Evolutionary conservation across 305 asterid species (phyloP).

Genomic region (Fraxinus greggii): DNA sequence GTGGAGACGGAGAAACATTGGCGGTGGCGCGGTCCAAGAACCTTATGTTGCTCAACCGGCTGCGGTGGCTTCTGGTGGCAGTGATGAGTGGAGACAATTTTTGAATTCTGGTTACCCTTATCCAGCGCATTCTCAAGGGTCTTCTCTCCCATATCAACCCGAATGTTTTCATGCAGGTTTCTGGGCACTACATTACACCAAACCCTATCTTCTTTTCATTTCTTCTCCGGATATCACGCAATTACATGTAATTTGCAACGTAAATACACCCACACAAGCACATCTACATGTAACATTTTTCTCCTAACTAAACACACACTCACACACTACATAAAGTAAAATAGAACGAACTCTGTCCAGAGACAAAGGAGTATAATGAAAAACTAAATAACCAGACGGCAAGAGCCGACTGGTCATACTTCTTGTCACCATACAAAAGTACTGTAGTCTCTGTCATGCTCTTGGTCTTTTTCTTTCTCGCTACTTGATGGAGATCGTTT

Average conservation of each 20-base stretch:
- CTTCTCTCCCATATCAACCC: constrained; percentile 26
- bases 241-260: not conserved
- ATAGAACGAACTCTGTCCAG: not conserved
- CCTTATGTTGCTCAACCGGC: not conserved
- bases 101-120: constrained; percentile 26
- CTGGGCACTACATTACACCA: not conserved
- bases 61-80: constrained; percentile 3
- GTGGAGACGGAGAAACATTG: constrained; percentile 39
- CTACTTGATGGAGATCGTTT: not conserved
- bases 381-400: not conserved
- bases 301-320: not conserved
- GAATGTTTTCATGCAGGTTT: constrained; percentile 34
- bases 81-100: constrained; percentile 19
- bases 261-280: not conserved
- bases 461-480: not conserved
- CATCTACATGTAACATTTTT: not conserved
- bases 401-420: not conserved
- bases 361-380: not conserved
- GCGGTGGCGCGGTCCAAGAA: not conserved
- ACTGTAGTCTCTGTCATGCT: not conserved
- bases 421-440: not conserved
- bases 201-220: constrained; percentile 6
- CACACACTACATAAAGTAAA: not conserved
- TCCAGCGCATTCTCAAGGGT: constrained; percentile 17
- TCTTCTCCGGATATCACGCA: not conserved